phyloP scores from a whole-genome alignment of 208 protist genomes.

The Trypanosoma scelopori region DNA sequence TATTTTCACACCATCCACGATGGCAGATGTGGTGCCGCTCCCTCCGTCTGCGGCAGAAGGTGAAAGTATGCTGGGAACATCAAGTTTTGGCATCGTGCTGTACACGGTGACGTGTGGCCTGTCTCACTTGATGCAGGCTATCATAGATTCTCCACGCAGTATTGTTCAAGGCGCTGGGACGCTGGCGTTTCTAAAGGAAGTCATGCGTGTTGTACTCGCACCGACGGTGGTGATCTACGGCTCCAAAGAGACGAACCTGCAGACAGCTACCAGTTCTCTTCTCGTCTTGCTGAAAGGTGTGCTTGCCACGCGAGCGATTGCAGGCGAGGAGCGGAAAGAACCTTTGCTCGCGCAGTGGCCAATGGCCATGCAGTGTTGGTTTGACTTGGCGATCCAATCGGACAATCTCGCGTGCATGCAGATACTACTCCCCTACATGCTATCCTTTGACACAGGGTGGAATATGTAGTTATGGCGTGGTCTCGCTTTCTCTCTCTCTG shows the following conservation, averaged over 20 bases:
- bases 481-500: too few relatives aligned
- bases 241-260: constrained; percentile 16
- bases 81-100: constrained; percentile 13
- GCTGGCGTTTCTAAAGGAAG: constrained; percentile 3
- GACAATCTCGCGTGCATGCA: constrained; percentile 22
- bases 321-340: constrained; percentile 4
- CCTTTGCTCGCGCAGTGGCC: constrained; percentile 3
- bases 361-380: constrained; percentile 11
- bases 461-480: not conserved
- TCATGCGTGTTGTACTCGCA: constrained; percentile 1
- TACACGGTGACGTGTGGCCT: constrained; percentile 17
- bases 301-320: constrained; percentile 10
- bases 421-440: constrained; percentile 21
- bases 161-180: constrained; percentile 9
- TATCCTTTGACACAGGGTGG: constrained; percentile 5
- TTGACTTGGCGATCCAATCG: constrained; percentile 23
- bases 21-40: constrained; percentile 8
- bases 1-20: constrained; percentile 7
- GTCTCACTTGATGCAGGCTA: constrained; percentile 11
- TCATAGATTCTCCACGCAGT: not conserved
- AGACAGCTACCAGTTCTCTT: constrained; percentile 18
- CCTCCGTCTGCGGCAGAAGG: not conserved
- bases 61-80: not conserved
- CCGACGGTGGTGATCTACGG: constrained; percentile 16
- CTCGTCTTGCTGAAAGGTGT: constrained; percentile 5